Base-by-base conservation (phyloP, 106 monocot genomes). In the Platanthera zijinensis region DNA sequence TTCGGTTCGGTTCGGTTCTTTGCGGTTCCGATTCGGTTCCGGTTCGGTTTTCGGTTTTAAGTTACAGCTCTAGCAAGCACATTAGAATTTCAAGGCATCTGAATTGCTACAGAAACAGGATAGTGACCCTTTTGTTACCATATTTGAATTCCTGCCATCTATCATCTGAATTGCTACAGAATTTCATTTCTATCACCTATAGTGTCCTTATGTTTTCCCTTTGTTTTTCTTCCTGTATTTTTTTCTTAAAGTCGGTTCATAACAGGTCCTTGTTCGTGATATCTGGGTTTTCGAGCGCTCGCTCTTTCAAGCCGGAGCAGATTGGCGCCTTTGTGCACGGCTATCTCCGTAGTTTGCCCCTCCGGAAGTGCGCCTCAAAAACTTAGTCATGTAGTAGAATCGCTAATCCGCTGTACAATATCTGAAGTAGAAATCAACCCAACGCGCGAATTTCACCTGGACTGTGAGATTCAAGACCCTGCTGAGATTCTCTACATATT, bases 251-350 rank as follows among this genome's bases (percentile, higher is more conserved):
- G 25, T 30, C 32, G 28, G 0, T 32, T 66, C 66, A 4, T 32
- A 10, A 4, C 76, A 99, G 99, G 92, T 99, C 62, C 88, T 99
- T 50, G 99, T 99, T 22, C 88, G 88, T 56, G 99, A 99, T 78
- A 89, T 92, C 18, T 99, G 99, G 99, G 94, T 99, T 47, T 90
- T 99, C 69, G 99, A 99, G 73, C 81, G 85, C 79, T 99, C 94
- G 19, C 83, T 99, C 54, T 99, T 99, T 82, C 99, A 92, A 66
- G 82, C 89, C 22, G 87, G 85, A 76, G 82, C 89, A 74, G 83
- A 94, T 10, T 99, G 99, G 99, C 99, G 94, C 14, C 86, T 99
- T 51, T 99, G 99, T 72, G 86, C 76, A 18, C 77, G 92, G 50
- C 51, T 97, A 62, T 84, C 85, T 70, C 66, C 77, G 50, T 87